phyloP scores from a whole-genome alignment of 148 eudicot species.

The Arbutus unedo region DNA sequence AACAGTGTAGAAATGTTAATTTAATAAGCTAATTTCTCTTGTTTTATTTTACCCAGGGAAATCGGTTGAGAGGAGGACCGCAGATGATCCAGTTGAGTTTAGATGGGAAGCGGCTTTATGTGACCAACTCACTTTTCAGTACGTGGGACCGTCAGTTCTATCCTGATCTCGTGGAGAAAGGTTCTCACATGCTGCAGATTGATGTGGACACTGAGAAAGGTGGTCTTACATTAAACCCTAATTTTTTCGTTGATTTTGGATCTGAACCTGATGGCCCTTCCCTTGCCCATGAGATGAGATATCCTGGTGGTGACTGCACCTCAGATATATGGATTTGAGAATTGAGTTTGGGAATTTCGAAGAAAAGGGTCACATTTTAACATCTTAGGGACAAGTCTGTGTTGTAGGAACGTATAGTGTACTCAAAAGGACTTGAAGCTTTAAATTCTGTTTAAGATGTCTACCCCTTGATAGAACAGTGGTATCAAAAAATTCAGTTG shows the following conservation, averaged over 20 bases:
- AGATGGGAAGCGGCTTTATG: constrained; percentile 91
- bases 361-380: neutral
- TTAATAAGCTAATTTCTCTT: neutral
- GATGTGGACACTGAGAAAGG: constrained; percentile 89
- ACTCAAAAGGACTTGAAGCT: neutral
- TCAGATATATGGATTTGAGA: constrained; percentile 88
- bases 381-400: neutral
- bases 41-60: constrained; percentile 42
- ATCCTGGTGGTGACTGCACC: constrained; percentile 99
- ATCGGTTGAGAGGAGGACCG: constrained; percentile 87
- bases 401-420: neutral
- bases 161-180: constrained; percentile 80
- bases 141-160: constrained; percentile 93
- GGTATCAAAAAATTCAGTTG: neutral
- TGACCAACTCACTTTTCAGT: constrained; percentile 91
- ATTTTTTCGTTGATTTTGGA: constrained; percentile 88
- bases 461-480: neutral
- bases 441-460: neutral
- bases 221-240: constrained; percentile 72
- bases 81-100: constrained; percentile 97
- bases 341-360: neutral
- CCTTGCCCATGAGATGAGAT: constrained; percentile 95
- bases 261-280: constrained; percentile 92
- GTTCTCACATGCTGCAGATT: constrained; percentile 87
- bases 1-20: neutral